Conservation (phyloP, 1,139 yeast species). For the Oligophagozyma castellii region DNA sequence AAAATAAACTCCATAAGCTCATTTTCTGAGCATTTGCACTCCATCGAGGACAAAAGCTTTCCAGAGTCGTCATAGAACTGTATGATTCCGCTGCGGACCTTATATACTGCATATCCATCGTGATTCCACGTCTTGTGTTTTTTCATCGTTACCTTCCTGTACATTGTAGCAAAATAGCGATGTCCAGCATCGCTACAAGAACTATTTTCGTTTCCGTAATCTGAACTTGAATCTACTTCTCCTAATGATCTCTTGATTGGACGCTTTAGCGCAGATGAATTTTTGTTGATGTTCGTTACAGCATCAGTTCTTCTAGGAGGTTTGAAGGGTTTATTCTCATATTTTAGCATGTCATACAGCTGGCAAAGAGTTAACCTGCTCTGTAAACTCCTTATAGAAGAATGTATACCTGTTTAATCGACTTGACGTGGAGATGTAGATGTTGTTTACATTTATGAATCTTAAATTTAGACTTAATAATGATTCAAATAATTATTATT, state of each 20-base stretch:
- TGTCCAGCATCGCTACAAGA: slow-evolving; percentile 1
- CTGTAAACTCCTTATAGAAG: too few relatives aligned
- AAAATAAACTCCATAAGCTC: slow-evolving; percentile 31
- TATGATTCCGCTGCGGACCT: slow-evolving; percentile 7
- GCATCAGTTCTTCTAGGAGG: slow-evolving; percentile 18
- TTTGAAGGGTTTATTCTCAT: slow-evolving; percentile 25
- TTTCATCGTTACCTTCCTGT: slow-evolving; percentile 59
- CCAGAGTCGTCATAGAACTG: slow-evolving; percentile 23
- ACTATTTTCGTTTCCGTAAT: not conserved
- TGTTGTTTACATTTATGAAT: too few relatives aligned
- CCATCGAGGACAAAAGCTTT: slow-evolving; percentile 17
- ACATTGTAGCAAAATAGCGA: slow-evolving; percentile 32
- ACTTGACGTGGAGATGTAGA: too few relatives aligned
- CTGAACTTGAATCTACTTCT: too few relatives aligned
- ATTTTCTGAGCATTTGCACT: slow-evolving; percentile 9
- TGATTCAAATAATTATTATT: too few relatives aligned
- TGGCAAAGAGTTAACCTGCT: too few relatives aligned
- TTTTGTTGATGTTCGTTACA: not conserved
- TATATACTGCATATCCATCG: slow-evolving; percentile 48
- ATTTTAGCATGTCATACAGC: too few relatives aligned
- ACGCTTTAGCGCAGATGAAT: not conserved
- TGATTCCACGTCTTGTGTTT: slow-evolving; percentile 95
- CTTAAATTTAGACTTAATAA: too few relatives aligned
- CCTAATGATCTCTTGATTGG: slow-evolving; percentile 7
- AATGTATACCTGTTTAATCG: too few relatives aligned